Conservation (phyloP, 208 protist species). For the Trichomonas vaginalis region DNA sequence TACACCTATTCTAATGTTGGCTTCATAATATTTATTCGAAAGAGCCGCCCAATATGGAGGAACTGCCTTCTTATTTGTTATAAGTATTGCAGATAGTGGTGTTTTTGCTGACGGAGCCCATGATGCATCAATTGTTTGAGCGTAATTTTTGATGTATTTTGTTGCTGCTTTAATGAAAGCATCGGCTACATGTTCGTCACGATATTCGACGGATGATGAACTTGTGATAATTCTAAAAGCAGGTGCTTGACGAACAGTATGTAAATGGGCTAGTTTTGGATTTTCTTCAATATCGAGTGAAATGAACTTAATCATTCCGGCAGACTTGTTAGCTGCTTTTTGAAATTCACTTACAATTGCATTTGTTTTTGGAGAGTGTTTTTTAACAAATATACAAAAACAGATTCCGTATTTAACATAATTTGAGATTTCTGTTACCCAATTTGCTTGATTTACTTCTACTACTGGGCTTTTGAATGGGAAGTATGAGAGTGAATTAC, state of each 20-base stretch:
- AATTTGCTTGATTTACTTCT: neutral
- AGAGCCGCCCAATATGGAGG: neutral
- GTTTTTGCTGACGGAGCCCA: neutral
- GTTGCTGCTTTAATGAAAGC: neutral
- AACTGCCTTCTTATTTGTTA: neutral
- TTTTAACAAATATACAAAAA: neutral
- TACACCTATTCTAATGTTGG: neutral
- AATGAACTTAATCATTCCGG: neutral
- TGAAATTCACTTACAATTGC: neutral
- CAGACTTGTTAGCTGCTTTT: neutral
- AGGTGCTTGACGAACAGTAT: neutral
- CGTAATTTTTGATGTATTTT: neutral
- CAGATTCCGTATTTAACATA: neutral
- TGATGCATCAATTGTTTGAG: neutral
- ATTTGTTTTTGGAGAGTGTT: neutral
- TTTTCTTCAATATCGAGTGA: neutral
- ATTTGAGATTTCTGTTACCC: neutral
- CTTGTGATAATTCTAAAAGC: neutral
- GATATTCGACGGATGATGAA: neutral
- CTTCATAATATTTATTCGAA: neutral
- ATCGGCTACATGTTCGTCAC: neutral
- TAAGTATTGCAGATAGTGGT: neutral
- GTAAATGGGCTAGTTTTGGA: neutral
- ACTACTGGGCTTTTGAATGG: neutral
- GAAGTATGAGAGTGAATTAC: neutral